phyloP scores from a whole-genome alignment of 306 rosid genomes.

The Senna siamea region DNA sequence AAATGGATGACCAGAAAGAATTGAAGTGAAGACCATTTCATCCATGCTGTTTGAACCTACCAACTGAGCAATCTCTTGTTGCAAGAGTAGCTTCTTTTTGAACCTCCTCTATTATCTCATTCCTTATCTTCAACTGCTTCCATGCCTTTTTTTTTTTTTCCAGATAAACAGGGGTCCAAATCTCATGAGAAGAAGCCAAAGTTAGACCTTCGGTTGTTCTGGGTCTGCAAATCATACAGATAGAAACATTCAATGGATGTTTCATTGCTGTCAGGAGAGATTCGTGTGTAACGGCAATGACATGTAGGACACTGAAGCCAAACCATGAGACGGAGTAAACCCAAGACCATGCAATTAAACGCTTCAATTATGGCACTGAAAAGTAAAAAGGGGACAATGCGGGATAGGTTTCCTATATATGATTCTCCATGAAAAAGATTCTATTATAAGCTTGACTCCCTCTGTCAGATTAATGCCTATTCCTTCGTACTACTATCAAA shows the following conservation, averaged over 20 bases:
- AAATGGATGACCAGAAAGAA: too few relatives aligned
- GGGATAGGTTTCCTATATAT: not conserved
- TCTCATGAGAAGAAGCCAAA: too few relatives aligned
- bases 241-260: not conserved
- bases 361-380: not conserved
- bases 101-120: too few relatives aligned
- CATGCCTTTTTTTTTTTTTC: too few relatives aligned
- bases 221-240: conserved; percentile 42
- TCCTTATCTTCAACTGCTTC: too few relatives aligned
- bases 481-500: not conserved
- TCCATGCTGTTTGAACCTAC: too few relatives aligned
- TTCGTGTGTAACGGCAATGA: not conserved
- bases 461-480: not conserved
- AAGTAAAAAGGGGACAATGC: not conserved
- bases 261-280: not conserved
- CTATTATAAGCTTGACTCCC: not conserved
- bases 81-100: too few relatives aligned
- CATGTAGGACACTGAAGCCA: not conserved
- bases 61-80: too few relatives aligned
- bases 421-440: not conserved
- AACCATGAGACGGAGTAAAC: not conserved
- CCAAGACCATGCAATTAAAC: not conserved
- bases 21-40: too few relatives aligned
- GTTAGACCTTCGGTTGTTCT: conserved; percentile 29
- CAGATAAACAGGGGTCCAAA: too few relatives aligned